Base-by-base conservation (phyloP, 805 yeast genomes). In the Hanseniaspora valbyensis region DNA sequence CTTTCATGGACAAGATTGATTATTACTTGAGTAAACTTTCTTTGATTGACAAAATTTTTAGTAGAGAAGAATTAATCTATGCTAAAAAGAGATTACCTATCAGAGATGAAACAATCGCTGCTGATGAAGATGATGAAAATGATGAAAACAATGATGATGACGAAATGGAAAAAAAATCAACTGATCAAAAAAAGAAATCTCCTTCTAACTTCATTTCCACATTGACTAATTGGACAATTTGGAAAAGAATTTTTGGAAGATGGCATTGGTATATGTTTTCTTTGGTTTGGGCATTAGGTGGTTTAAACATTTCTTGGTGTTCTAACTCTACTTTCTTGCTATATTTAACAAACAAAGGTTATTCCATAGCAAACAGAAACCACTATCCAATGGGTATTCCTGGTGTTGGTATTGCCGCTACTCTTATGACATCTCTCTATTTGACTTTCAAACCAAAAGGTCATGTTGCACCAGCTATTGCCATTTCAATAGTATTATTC, bases 191-290 rank as follows among this genome's bases (percentile, higher is more conserved):
- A n/a, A n/a, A n/a, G n/a, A n/a, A n/a, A 62, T 18, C 37, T n/a
- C n/a, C n/a, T n/a, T n/a, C n/a, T n/a, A n/a, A n/a, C 32, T 34
- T 45, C 16, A 24, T 45, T 5, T 13, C 43, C 13, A 46, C 39
- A 3, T 25, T 46, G 16, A 46, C 44, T 59, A 73, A 65, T 41
- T 59, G 68, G 67, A 54, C 63, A 14, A 64, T 71, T 7, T 40
- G 74, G 40, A 69, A 68, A 50, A 67, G 76, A 57, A 77, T 75
- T 1, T 48, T 71, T 33, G 69, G 70, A 4, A 66, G 72, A 43
- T 78, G 81, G 81, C 79, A 75, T 58, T 73, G 73, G 74, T 78
- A 75, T 67, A 58, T 74, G 34, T 75, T 77, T 54, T 69, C 76
- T 9, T 55, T 73, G 9, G 69, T 75, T 9, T 77, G 80, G 80